Evolutionary conservation across 1,284 basidiomycete genomes (phyloP), one percentile per base, ranked within the genome.

Genomic region (Polyporus tsugae): DNA sequence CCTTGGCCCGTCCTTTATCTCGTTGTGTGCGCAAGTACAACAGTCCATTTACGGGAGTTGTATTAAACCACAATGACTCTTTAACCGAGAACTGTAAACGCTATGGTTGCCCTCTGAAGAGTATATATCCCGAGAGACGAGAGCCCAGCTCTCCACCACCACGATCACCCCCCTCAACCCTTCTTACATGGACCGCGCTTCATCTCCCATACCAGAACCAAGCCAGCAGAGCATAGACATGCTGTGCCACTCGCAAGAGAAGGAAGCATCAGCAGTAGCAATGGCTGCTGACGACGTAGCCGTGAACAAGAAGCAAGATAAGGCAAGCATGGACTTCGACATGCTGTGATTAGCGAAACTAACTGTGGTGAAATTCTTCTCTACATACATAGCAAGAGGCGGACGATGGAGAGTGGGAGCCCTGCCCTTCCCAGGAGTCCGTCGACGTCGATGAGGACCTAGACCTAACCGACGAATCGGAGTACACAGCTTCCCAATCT

Each of bases 351-450:
- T 22, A 15, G 38, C 22, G 35, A n/a, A 5, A n/a, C 55, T 58
- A 35, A 58, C 52, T n/a, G 35, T 10, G 33, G 15, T 35, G 11
- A 33, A 35, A 29, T 11, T 22, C n/a, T 58, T 35, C 17, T 46
- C 17, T 46, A 29, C 29, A 29, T 29, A 29, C 29, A 29, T 22
- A 58, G 55, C 35, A 58, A 38, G 55, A 58, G 33, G 55, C 55
- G 19, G 35, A 58, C 35, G 55, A 58, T 35, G 55, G n/a, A 35
- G 36, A 35, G 9, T 58, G 55, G 55, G 36, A n/a, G 33, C 55
- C 55, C 55, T n/a, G 29, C 53, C 3, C 29, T 17, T 58, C 55
- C 19, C 55, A 58, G n/a, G 35, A 58, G 35, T 58, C 55, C 35
- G 22, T 29, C 52, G 52, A 53, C 10, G 29, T 35, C 39, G 39